Conservation (phyloP, 371 early-diverging fungal genomes). For the Circinella minor region DNA sequence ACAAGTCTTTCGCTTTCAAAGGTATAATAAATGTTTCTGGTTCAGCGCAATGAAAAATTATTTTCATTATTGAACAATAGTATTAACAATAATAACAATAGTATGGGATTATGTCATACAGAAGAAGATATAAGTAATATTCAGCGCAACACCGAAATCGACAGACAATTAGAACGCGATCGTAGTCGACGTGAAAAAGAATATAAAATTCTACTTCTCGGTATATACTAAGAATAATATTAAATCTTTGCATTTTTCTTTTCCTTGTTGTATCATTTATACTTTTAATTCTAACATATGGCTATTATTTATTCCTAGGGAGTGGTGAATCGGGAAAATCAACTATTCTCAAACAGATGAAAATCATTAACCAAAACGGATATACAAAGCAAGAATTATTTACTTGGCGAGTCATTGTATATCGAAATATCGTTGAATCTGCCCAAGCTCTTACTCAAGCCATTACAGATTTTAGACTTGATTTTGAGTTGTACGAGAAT, state of each 20-base stretch:
- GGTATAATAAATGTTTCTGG: neutral
- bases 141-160: slow-evolving; percentile 60
- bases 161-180: slow-evolving; percentile 65
- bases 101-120: slow-evolving; percentile 68
- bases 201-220: slow-evolving; percentile 68
- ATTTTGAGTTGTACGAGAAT: slow-evolving; percentile 45
- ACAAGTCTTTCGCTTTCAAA: slow-evolving; percentile 27
- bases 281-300: too few relatives aligned
- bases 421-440: slow-evolving; percentile 77
- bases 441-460: slow-evolving; percentile 65
- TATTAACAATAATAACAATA: neutral
- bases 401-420: slow-evolving; percentile 70
- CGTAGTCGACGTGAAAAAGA: slow-evolving; percentile 59
- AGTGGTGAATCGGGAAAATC: slow-evolving; percentile 89
- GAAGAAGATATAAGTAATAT: slow-evolving; percentile 53
- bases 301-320: slow-evolving; percentile 39
- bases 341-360: slow-evolving; percentile 90
- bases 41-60: too few relatives aligned
- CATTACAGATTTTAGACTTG: slow-evolving; percentile 53
- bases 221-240: slow-evolving; percentile 26
- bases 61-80: too few relatives aligned
- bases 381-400: slow-evolving; percentile 79
- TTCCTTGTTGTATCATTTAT: neutral
- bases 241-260: neutral
- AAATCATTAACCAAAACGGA: slow-evolving; percentile 87